phyloP scores from a whole-genome alignment of 176 grass and related monocot genomes.

The Dendrocalamus sinicus region DNA sequence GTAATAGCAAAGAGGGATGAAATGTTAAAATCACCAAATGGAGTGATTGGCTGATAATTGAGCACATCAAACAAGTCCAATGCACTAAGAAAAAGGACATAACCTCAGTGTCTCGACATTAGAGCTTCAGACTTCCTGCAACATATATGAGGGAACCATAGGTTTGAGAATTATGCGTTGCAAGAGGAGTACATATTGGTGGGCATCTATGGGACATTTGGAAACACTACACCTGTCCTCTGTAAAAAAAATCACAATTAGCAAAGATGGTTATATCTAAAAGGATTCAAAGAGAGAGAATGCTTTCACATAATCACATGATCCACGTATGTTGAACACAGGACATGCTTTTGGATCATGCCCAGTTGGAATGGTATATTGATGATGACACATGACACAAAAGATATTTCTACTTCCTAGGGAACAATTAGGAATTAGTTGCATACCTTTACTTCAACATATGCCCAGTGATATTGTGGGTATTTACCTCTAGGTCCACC shows the following conservation, averaged over 20 bases:
- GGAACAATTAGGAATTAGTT: conserved; percentile 26
- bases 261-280: conserved; percentile 14
- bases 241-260: conserved; percentile 48
- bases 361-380: not conserved
- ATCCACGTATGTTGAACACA: not conserved
- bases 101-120: conserved; percentile 73
- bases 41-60: not conserved
- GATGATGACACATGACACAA: not conserved
- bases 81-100: not conserved
- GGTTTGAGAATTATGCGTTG: conserved; percentile 47
- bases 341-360: conserved; percentile 15
- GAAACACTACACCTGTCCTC: conserved; percentile 81
- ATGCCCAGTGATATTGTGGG: conserved; percentile 85
- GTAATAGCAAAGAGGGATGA: not conserved
- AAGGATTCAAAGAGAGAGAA: not conserved
- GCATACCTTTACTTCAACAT: conserved; percentile 87
- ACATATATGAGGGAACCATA: conserved; percentile 60
- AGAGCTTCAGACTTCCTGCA: conserved; percentile 47
- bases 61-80: conserved; percentile 2
- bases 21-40: conserved; percentile 5
- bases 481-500: conserved; percentile 85
- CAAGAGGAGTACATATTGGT: conserved; percentile 77
- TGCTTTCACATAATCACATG: not conserved
- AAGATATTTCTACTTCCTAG: conserved; percentile 24
- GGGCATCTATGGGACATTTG: conserved; percentile 70